Evolutionary conservation across 768 basidiomycete species (phyloP), one percentile per base, ranked within the genome.

Genomic region (Amanita inopinata): DNA sequence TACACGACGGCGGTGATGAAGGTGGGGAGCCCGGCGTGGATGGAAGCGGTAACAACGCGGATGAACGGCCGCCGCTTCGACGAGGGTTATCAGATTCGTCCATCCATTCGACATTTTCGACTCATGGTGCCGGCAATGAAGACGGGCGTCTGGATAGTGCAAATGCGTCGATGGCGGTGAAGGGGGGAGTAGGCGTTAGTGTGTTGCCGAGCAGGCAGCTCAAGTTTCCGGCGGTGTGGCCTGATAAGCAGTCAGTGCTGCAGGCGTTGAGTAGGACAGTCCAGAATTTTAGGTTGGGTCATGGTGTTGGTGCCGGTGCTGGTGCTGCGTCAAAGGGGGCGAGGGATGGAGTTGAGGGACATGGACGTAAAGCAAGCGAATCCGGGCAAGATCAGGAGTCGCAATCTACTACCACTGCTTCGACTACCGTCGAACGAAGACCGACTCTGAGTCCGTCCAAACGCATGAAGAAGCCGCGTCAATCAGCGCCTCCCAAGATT

Each of bases 31-130:
- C 22, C 40, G 20, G 18, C 22, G 20, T 33, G 12, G 5, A 7
- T 14, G 12, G 7, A 33, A 33, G 7, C 32, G 32, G n/a, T n/a
- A 6, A 6, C 32, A 15, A 5, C 17, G 5, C 7, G n/a, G 17
- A 14, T 14, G 32, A 14, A 6, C 34, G 34, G 19, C 34, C 25
- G n/a, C 42, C 7, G 27, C 42, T 43, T 9, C 22, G 42, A 10
- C 74, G 93, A 41, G 90, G 91, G 2, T 60, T 96, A 38, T 90
- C 87, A 1, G 94, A 97, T 57, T 93, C 91, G 0, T 93, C 89
- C 1, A 91, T 97, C 47, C 86, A 80, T 48, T 83, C 88, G 3
- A 88, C 88, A 0, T 94, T 86, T 61, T 64, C 78, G 46, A 69
- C 62, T 42, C 74, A 83, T 36, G 65, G 59, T 3, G 67, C 66